Evolutionary conservation across 1,284 basidiomycete genomes (phyloP), one percentile per base, ranked within the genome.

Genomic region (Cerrena zonata): DNA sequence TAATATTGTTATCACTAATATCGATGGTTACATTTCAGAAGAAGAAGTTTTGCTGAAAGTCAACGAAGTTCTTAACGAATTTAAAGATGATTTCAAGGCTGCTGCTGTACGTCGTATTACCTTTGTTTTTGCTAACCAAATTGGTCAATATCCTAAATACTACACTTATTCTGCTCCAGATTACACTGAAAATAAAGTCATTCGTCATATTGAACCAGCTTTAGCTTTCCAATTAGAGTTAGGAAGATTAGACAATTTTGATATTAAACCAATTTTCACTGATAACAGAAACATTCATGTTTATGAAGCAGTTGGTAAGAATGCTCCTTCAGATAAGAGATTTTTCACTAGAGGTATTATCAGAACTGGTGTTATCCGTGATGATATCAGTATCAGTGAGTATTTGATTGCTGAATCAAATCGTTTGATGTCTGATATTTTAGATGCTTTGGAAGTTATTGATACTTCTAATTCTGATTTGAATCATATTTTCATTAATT

Each of bases 391-490:
- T 69, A 93, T 86, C 52, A 90, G 93, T 26, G 89, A 97, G 69
- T 99, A 99, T 73, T 85, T 99, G 64, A 88, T 99, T 60, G 96
- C 94, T 2, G 96, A 99, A 75, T 95, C 94, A 3, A 96, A 99
- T 67, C 89, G 95, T 44, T 84, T 99, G 22, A 88, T 99, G 57
- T 96, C 92, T 49, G 91, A 86, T 63, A 87, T 98, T 60, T 77
- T 99, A 56, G 95, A 99, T 69, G 89, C 94, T 3, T 81, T 99
- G 47, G 95, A 99, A 70, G 86, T 97, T 50, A 91, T 94, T 63
- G 85, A 80, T 57, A 86, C 89, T 65, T 83, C 92, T 57, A 91
- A 88, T 61, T 88, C 92, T 2, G 93, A 96, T 68, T 91, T 90
- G 74, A 96, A 96, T 69, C 93, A 96, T 67, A 94, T 96, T 66